phyloP scores from a whole-genome alignment of 2,329 filamentous ascomycete species.

The Salinomyces thailandicus region DNA sequence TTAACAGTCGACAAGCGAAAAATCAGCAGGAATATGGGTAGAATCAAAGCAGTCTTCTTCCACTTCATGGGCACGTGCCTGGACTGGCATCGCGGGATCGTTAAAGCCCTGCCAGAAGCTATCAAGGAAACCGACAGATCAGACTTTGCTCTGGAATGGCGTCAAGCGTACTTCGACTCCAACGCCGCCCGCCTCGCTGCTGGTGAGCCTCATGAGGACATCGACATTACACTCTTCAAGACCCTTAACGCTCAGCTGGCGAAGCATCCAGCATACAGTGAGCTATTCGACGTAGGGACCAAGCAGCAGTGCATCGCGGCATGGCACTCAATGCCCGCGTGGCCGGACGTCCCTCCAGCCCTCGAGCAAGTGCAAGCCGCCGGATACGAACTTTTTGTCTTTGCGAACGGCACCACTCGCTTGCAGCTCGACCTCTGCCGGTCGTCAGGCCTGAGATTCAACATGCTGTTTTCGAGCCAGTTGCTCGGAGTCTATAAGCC shows the following conservation, averaged over 20 bases:
- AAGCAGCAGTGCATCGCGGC: too few relatives aligned
- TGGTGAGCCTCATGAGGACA: slow-evolving; percentile 35
- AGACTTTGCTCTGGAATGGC: slow-evolving; percentile 41
- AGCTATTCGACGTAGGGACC: slow-evolving; percentile 3
- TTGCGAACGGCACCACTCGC: slow-evolving; percentile 46
- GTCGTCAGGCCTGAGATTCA: slow-evolving; percentile 39
- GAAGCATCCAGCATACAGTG: background rate
- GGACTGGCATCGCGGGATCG: slow-evolving; percentile 38
- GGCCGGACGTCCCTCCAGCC: slow-evolving; percentile 41
- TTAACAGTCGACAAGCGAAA: too few relatives aligned
- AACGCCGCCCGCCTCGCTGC: slow-evolving; percentile 31
- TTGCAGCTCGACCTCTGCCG: slow-evolving; percentile 43
- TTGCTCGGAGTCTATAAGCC: slow-evolving; percentile 43
- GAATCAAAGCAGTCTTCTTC: slow-evolving; percentile 41
- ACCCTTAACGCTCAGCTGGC: slow-evolving; percentile 32
- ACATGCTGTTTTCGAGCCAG: slow-evolving; percentile 45
- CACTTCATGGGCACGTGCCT: slow-evolving; percentile 51
- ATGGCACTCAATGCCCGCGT: slow-evolving; percentile 43
- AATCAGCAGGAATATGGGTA: too few relatives aligned
- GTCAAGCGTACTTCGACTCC: slow-evolving; percentile 39
- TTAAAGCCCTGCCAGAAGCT: background rate
- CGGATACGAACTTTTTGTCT: slow-evolving; percentile 34
- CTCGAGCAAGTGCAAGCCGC: slow-evolving; percentile 28
- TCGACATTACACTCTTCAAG: slow-evolving; percentile 40
- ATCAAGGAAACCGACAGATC: slow-evolving; percentile 11